These are phyloP conservation scores for Suillus cothurnatus DNA, from an alignment of 768 basidiomycete genomes.

Conservation along the genomic window DNA sequence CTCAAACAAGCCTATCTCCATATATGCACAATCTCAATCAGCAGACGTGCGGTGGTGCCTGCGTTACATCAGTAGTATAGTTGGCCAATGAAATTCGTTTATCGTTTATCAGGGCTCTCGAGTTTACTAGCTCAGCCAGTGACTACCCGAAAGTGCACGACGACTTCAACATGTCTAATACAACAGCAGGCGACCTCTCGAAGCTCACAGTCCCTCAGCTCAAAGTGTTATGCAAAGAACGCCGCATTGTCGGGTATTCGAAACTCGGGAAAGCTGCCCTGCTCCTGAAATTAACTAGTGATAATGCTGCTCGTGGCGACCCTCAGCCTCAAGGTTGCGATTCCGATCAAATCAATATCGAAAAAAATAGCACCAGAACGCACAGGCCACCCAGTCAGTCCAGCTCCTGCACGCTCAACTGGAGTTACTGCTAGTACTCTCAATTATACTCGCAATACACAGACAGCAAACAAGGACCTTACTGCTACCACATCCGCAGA, in stretches of 20 bases:
- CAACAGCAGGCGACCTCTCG: conserved; percentile 18
- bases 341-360: not conserved
- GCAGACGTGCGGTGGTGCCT: too few relatives aligned
- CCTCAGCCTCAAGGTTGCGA: not conserved
- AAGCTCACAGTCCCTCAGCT: conserved; percentile 64
- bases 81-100: too few relatives aligned
- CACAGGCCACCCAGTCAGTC: not conserved
- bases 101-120: too few relatives aligned
- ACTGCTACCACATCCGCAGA: not conserved
- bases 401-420: not conserved
- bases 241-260: conserved; percentile 61
- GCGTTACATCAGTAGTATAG: too few relatives aligned
- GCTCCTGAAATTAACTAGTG: conserved; percentile 44
- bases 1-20: too few relatives aligned
- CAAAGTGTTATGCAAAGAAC: conserved; percentile 69
- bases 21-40: too few relatives aligned
- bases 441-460: not conserved
- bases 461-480: not conserved
- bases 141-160: not conserved
- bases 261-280: conserved; percentile 64
- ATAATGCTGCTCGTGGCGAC: not conserved
- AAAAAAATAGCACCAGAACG: not conserved
- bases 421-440: not conserved
- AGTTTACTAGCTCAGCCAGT: too few relatives aligned
- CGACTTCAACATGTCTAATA: not conserved